Evolutionary conservation across 1,284 basidiomycete genomes (phyloP).

Genomic region (Erythrobasidium hasegawianum): DNA sequence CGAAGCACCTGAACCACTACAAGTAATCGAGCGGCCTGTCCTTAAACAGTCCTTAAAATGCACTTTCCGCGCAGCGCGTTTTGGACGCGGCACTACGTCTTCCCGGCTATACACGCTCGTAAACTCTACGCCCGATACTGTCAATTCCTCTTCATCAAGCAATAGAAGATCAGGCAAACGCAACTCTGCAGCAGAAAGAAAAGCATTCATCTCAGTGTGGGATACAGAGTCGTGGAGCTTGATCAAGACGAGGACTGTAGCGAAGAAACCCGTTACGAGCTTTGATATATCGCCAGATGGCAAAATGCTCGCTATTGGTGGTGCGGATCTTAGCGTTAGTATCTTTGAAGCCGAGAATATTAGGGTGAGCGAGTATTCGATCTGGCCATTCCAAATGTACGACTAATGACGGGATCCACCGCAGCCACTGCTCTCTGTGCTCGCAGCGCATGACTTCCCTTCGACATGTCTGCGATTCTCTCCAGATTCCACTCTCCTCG

Average conservation of each 20-base stretch:
- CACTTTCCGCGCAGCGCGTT: constrained; percentile 70
- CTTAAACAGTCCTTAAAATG: constrained; percentile 49
- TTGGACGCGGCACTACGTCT: constrained; percentile 58
- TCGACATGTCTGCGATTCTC: constrained; percentile 86
- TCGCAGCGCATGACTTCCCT: constrained; percentile 93
- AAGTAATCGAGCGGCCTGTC: constrained; percentile 44
- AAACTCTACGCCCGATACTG: constrained; percentile 59
- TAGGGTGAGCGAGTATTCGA: no score
- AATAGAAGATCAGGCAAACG: neutral
- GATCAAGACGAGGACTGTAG: constrained; percentile 53
- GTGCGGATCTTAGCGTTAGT: constrained; percentile 80
- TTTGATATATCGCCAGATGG: constrained; percentile 83
- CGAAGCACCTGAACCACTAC: constrained; percentile 34
- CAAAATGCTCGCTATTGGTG: constrained; percentile 74
- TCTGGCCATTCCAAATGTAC: no score
- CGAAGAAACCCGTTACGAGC: constrained; percentile 73
- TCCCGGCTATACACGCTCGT: constrained; percentile 65
- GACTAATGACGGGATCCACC: no score
- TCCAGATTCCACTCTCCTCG: constrained; percentile 71
- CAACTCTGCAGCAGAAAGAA: constrained; percentile 34
- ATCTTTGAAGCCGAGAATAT: constrained; percentile 77
- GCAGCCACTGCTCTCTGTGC: constrained; percentile 78
- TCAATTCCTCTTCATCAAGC: neutral
- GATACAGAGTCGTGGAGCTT: constrained; percentile 51
- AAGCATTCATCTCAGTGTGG: constrained; percentile 42